Evolutionary conservation across 805 yeast genomes (phyloP).

Genomic region (Hanseniaspora lachancei): DNA sequence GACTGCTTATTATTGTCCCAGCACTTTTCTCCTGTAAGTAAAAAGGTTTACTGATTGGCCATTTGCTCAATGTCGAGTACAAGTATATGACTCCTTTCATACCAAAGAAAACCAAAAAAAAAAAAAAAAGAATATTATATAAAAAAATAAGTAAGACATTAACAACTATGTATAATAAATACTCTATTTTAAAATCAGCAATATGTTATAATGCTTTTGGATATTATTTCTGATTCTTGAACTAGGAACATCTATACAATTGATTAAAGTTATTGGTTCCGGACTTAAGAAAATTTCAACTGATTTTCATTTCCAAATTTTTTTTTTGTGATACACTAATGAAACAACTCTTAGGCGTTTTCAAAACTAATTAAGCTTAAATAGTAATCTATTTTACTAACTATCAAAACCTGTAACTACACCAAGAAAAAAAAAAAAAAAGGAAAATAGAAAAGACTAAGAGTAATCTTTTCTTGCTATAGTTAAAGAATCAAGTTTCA

Average conservation of each 20-base stretch:
- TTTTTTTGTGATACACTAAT: conserved; percentile 6
- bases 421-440: neutral
- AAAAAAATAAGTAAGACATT: too few species aligned
- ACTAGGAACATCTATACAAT: neutral
- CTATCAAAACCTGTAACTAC: neutral
- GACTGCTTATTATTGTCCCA: too few species aligned
- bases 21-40: too few species aligned
- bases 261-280: neutral
- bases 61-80: too few species aligned
- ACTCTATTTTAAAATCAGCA: too few species aligned
- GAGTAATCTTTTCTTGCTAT: too few species aligned
- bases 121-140: neutral
- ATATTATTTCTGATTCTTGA: neutral
- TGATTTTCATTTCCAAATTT: neutral
- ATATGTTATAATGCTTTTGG: too few species aligned
- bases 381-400: neutral
- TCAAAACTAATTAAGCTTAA: neutral
- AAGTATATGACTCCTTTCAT: too few species aligned
- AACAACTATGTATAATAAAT: too few species aligned
- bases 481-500: too few species aligned
- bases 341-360: neutral
- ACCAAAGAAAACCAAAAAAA: too few species aligned
- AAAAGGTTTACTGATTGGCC: too few species aligned
- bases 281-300: neutral
- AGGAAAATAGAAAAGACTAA: neutral